phyloP scores from a whole-genome alignment of 2,329 filamentous ascomycete genomes.

The Tothia fuscella region DNA sequence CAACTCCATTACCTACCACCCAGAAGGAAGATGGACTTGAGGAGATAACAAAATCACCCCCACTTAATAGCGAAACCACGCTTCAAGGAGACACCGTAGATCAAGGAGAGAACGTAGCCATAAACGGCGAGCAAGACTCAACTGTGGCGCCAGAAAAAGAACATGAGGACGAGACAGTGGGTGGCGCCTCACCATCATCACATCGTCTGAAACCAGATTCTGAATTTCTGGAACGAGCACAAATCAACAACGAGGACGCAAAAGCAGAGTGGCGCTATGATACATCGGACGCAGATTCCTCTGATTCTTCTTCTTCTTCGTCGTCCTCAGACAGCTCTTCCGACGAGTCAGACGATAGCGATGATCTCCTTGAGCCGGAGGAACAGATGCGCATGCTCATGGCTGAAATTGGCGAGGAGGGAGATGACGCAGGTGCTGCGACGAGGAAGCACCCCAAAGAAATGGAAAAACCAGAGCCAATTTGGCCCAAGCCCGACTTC shows the following conservation, averaged over 20 bases:
- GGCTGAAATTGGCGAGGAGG: conserved; percentile 52
- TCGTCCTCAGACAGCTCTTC: conserved; percentile 13
- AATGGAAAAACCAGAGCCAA: conserved; percentile 55
- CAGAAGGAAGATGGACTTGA: no score
- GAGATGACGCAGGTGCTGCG: conserved; percentile 55
- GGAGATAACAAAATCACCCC: no score
- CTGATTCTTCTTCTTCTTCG: conserved; percentile 14
- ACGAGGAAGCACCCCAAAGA: conserved; percentile 60
- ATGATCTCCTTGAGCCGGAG: conserved; percentile 64
- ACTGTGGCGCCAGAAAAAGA: no score
- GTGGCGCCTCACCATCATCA: no score
- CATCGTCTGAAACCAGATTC: conserved; percentile 21
- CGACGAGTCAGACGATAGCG: conserved; percentile 40
- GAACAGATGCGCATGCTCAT: conserved; percentile 79
- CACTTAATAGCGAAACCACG: no score
- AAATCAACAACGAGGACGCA: conserved; percentile 34
- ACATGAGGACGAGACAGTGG: no score
- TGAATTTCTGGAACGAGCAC: conserved; percentile 33
- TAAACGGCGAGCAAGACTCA: no score
- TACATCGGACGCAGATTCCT: conserved; percentile 23
- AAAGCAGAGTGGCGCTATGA: conserved; percentile 72
- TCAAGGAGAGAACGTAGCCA: no score
- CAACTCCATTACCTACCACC: no score
- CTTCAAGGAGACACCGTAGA: no score
- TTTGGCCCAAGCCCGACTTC: conserved; percentile 56